Base-by-base conservation (phyloP, 106 monocot genomes). In the Ottelia alismoides region DNA sequence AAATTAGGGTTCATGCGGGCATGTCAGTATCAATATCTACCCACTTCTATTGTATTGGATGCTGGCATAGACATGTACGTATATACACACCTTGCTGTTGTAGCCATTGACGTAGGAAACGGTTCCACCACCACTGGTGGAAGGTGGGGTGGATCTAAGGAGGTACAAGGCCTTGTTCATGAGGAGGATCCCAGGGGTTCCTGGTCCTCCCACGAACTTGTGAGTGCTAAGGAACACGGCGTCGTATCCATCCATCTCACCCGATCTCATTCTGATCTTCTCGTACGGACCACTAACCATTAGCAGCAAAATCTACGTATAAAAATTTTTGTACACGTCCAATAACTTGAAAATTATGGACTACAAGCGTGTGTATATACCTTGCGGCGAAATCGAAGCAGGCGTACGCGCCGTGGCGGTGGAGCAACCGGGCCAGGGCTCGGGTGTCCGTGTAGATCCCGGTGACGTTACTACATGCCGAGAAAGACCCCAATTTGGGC, bases 331-430 rank as follows among this genome's bases (percentile, higher is more conserved):
- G n/a, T n/a, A n/a, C n/a, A n/a, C n/a, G n/a, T n/a, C n/a, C n/a
- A n/a, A n/a, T n/a, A n/a, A n/a, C n/a, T n/a, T n/a, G n/a, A n/a
- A n/a, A n/a, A n/a, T n/a, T n/a, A n/a, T n/a, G n/a, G n/a, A n/a
- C n/a, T n/a, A n/a, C n/a, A n/a, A n/a, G n/a, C n/a, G n/a, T n/a
- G n/a, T n/a, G n/a, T n/a, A 17, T 29, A 30, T 45, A 80, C 80
- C 80, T 80, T 9, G 75, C 40, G 7, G 80, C 80, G 14, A 75
- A 80, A 55, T 80, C 80, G 45, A 72, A 80, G 64, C 80, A 80
- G 28, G 71, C 74, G 25, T 64, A 80, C 16, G 80, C 75, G 20
- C 80, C 68, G 30, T 75, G 57, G 0, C 31, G 20, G 47, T 80
- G 80, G 1, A 80, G 71, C 0, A 75, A 53, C 0, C 63, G 51